These are phyloP conservation scores for Aspergillus arachidicola DNA, from an alignment of 2,329 filamentous ascomycete genomes.

Conservation along the genomic window DNA sequence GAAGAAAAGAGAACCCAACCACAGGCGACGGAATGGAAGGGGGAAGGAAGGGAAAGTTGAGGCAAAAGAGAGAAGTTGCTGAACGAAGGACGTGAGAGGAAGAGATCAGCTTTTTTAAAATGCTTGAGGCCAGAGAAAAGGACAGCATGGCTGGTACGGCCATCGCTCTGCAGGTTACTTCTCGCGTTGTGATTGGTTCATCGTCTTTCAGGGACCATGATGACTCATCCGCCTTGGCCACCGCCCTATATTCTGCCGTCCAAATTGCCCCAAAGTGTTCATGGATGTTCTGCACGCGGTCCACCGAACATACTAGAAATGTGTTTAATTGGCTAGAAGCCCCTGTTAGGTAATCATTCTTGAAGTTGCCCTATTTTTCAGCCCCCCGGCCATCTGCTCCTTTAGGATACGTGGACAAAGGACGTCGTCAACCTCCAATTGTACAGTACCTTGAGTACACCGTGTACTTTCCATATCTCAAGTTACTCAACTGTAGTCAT, in stretches of 20 bases:
- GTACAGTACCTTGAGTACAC: not conserved
- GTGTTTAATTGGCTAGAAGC: not conserved
- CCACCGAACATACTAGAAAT: slow-evolving; percentile 39
- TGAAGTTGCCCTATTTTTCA: slow-evolving; percentile 1
- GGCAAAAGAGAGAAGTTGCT: slow-evolving; percentile 15
- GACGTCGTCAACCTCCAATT: not conserved
- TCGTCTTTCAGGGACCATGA: slow-evolving; percentile 1
- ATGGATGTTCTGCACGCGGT: slow-evolving; percentile 12
- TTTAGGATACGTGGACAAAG: slow-evolving; percentile 3
- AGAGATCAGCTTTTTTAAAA: slow-evolving; percentile 5
- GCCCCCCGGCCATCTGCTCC: not conserved
- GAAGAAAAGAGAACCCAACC: slow-evolving; percentile 17
- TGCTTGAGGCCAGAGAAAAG: slow-evolving; percentile 20
- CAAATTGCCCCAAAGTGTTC: slow-evolving; percentile 1
- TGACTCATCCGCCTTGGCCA: slow-evolving; percentile 33
- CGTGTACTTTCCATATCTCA: not conserved
- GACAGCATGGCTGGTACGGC: slow-evolving; percentile 33
- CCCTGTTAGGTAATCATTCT: not conserved
- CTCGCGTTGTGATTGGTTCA: slow-evolving; percentile 39
- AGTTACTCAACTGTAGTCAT: not conserved
- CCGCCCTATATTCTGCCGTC: slow-evolving; percentile 27
- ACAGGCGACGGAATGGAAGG: slow-evolving; percentile 9
- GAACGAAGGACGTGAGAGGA: slow-evolving; percentile 1
- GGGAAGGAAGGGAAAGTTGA: slow-evolving; percentile 19
- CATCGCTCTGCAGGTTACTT: slow-evolving; percentile 39